Base-by-base conservation (phyloP, 176 grass and related monocot genomes). In the Echinochloa phyllopogon region DNA sequence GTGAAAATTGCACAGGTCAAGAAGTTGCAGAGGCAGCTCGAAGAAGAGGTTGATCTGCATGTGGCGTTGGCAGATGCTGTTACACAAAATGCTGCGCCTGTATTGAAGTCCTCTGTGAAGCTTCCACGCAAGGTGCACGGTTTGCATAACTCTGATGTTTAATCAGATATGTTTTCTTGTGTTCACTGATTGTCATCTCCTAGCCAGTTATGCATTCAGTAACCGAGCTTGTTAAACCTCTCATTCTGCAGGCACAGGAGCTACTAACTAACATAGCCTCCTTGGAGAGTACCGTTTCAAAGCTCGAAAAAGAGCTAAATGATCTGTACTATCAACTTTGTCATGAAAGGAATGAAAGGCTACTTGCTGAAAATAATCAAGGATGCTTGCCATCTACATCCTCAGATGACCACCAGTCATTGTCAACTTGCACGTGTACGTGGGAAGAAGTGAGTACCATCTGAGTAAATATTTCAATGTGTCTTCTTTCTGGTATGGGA, bases 251-350 rank as follows among this genome's bases (percentile, higher is more conserved):
- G 94, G 75, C 88, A 36, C 90, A 91, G 57, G 91, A 96, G 65
- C 90, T 99, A 84, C 88, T 99, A 62, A 65, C 36, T 25, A 96
- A 79, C 79, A 92, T 94, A 16, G 70, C 88, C 52, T 87, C 88
- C 65, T 82, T 96, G 84, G 96, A 99, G 85, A 86, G 44, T 20
- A 86, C 91, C 25, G 88, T 99, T 33, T 91, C 60, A 12, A 88
- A 96, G 57, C 94, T 99, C 1, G 94, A 99, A 85, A 92, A 99
- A 65, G 94, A 99, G 75, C 80, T 99, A 72, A 89, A 86, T 89
- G 86, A 91, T 61, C 88, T 99, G 67, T 92, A 96, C 69, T 92
- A 92, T 66, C 91, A 84, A 20, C 84, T 99, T 77, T 99, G 91
- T 73, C 88, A 90, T 81, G 97, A 96, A 77, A 92, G 97, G 81